Percentiles rank a stretch among this genome's conserved stretches.
phyloP scores from a whole-genome alignment of 2,329 filamentous ascomycete genomes.

The Epichloe gansuensis region DNA sequence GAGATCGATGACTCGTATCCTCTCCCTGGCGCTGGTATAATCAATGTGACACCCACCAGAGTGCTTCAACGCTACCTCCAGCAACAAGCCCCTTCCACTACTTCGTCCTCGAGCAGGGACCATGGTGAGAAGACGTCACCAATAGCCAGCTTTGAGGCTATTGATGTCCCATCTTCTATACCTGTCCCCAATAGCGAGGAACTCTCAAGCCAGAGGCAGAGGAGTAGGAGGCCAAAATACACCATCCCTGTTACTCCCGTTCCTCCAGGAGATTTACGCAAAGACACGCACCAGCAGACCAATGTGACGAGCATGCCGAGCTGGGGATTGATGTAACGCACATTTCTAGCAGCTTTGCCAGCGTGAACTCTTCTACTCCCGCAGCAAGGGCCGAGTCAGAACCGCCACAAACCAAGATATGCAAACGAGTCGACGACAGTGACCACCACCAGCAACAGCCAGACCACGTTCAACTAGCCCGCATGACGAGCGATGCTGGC shows the following conservation, averaged over 20 bases:
- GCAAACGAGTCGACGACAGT: conserved; percentile 6
- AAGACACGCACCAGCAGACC: not conserved
- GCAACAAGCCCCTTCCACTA: conserved; percentile 16
- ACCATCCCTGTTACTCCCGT: conserved; percentile 17
- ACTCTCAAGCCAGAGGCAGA: not conserved
- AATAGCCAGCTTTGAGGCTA: not conserved
- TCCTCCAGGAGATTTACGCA: not conserved
- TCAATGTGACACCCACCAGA: conserved; percentile 33
- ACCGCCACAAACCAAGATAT: conserved; percentile 18
- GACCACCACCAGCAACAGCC: conserved; percentile 7
- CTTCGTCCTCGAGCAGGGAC: conserved; percentile 2
- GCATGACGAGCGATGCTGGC: conserved; percentile 20
- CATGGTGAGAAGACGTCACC: not conserved
- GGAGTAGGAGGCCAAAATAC: conserved; percentile 1
- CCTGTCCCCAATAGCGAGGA: conserved; percentile 3
- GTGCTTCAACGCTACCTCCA: conserved; percentile 37
- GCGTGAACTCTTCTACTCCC: conserved; percentile 10
- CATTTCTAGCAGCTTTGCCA: conserved; percentile 19
- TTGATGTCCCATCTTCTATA: conserved; percentile 16
- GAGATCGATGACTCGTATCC: conserved; percentile 44
- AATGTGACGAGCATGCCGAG: conserved; percentile 2
- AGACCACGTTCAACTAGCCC: conserved; percentile 9
- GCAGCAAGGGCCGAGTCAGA: conserved; percentile 17
- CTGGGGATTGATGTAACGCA: conserved; percentile 18
- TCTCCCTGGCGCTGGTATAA: conserved; percentile 19